Percentiles rank a stretch among this genome's conserved stretches.
Evolutionary conservation across 768 basidiomycete genomes (phyloP).

Genomic region (Bullera alba): DNA sequence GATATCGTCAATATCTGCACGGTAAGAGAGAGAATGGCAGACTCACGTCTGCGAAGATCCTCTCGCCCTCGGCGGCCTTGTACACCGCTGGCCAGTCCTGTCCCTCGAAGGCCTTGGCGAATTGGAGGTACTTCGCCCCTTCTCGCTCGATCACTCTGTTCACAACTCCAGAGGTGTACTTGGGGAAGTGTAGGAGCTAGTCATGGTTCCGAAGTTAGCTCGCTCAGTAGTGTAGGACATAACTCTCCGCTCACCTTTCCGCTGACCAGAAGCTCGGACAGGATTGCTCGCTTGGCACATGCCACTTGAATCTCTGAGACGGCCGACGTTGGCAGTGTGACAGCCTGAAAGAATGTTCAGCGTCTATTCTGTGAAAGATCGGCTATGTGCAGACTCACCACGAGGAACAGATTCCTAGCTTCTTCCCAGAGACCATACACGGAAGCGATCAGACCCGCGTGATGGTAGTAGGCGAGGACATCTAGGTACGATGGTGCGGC

Average conservation of each 20-base stretch:
- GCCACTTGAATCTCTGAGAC: conserved; percentile 35
- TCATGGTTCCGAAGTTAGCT: not conserved
- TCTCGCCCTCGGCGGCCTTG: conserved; percentile 5
- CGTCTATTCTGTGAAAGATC: not conserved
- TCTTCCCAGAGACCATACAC: conserved; percentile 14
- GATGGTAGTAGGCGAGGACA: conserved; percentile 36
- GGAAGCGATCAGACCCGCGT: conserved; percentile 30
- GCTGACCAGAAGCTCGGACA: conserved; percentile 26
- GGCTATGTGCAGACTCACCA: conserved; percentile 11
- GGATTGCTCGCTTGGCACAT: conserved; percentile 32
- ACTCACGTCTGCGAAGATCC: conserved; percentile 23
- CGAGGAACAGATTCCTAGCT: conserved; percentile 21
- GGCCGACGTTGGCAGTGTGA: conserved; percentile 24
- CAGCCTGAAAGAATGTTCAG: conserved; percentile 14
- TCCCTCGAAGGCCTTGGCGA: conserved; percentile 27
- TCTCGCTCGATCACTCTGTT: conserved; percentile 24
- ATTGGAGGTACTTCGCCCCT: conserved; percentile 17
- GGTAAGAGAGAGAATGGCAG: not conserved
- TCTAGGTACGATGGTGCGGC: conserved; percentile 25
- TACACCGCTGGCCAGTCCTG: conserved; percentile 21
- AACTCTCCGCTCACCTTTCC: conserved; percentile 25
- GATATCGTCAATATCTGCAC: not conserved
- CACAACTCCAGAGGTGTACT: conserved; percentile 17
- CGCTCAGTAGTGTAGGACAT: not conserved
- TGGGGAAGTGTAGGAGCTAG: conserved; percentile 20